Evolutionary conservation across 1,284 basidiomycete genomes (phyloP).

Genomic region (Spongispora temasekensis): DNA sequence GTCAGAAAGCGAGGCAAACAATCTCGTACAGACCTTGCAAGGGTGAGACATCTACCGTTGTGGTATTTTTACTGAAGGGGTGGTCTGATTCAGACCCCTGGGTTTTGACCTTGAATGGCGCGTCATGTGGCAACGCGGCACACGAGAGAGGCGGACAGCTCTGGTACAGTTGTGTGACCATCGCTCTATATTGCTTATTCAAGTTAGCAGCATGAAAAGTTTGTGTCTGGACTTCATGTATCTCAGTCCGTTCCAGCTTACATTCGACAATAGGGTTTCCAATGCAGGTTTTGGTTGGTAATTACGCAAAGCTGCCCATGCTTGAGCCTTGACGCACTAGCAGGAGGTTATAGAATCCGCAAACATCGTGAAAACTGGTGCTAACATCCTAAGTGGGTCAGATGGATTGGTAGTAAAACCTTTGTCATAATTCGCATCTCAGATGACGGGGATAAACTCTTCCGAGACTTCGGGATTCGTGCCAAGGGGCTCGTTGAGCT

Average conservation of each 20-base stretch:
- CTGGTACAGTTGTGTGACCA: constrained; percentile 54
- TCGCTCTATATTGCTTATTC: constrained; percentile 54
- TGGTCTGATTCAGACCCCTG: constrained; percentile 42
- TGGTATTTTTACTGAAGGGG: background rate
- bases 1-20: constrained; percentile 45
- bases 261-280: constrained; percentile 41
- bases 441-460: constrained; percentile 66
- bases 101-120: constrained; percentile 68
- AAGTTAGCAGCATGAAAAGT: constrained; percentile 59
- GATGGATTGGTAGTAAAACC: background rate
- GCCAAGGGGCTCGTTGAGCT: constrained; percentile 57
- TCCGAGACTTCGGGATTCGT: constrained; percentile 58
- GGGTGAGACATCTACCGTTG: constrained; percentile 33
- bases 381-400: constrained; percentile 58
- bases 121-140: constrained; percentile 37
- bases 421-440: background rate
- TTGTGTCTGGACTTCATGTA: constrained; percentile 1
- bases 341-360: constrained; percentile 52
- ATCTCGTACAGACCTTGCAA: constrained; percentile 40
- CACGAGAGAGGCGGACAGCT: constrained; percentile 43
- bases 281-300: constrained; percentile 38
- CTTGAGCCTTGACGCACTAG: background rate
- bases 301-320: background rate
- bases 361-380: constrained; percentile 55
- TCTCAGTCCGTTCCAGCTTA: background rate